Evolutionary conservation across 1,139 yeast species (phyloP).

Genomic region (Yamadazyma taylorii): DNA sequence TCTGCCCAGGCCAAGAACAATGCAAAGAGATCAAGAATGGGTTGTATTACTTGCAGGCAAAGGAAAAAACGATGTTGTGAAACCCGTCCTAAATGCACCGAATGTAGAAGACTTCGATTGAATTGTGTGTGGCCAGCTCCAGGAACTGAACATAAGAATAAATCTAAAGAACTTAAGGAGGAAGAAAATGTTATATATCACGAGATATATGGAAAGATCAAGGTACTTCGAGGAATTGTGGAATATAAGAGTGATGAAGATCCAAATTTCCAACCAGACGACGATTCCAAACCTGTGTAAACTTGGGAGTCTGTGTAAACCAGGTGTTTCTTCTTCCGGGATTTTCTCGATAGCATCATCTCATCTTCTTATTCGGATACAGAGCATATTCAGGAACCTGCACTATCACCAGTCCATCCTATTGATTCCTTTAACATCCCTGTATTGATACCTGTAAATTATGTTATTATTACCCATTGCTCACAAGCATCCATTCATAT

Average conservation of each 20-base stretch:
- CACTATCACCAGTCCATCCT: no score
- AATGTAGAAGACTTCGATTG: slow-evolving; percentile 42
- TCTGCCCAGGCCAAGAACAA: slow-evolving; percentile 17
- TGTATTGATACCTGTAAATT: no score
- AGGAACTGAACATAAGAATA: slow-evolving; percentile 49
- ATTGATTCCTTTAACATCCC: no score
- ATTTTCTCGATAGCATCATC: no score
- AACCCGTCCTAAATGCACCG: slow-evolving; percentile 41
- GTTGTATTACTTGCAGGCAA: slow-evolving; percentile 48
- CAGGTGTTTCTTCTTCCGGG: no score
- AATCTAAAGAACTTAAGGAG: slow-evolving; percentile 48
- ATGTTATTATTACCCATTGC: no score
- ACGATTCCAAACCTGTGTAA: not conserved
- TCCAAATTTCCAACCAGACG: not conserved
- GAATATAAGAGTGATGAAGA: slow-evolving; percentile 33
- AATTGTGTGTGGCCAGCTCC: slow-evolving; percentile 53
- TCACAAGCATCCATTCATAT: no score
- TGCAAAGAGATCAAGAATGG: slow-evolving; percentile 43
- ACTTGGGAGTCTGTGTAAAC: no score
- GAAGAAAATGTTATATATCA: slow-evolving; percentile 50
- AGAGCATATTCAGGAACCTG: no score
- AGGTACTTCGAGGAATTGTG: slow-evolving; percentile 62
- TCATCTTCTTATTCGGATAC: no score
- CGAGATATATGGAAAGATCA: slow-evolving; percentile 58
- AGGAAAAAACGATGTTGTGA: slow-evolving; percentile 49